Evolutionary conservation across 2,329 filamentous ascomycete genomes (phyloP).

Genomic region (Botrytis fragariae): DNA sequence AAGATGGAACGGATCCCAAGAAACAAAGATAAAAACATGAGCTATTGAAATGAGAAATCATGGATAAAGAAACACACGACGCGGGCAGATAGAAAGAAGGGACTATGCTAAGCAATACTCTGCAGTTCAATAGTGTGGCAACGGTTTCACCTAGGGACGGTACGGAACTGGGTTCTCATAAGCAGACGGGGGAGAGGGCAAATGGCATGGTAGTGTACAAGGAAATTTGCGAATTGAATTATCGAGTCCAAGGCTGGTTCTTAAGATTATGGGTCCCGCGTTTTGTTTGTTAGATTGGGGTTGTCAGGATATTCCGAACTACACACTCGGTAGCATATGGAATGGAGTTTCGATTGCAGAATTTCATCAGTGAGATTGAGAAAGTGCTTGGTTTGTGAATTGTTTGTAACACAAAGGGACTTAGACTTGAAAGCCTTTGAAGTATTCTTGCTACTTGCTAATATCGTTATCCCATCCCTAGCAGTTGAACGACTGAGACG

Average conservation of each 20-base stretch:
- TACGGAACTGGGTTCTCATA: accelerated
- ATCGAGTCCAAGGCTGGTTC: neutral
- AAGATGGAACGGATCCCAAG: too few relatives aligned
- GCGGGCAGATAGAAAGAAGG: neutral
- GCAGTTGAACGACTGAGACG: too few relatives aligned
- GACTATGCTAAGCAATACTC: neutral
- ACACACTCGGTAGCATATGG: neutral
- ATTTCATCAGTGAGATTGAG: neutral
- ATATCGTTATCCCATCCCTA: accelerated
- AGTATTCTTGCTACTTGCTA: neutral
- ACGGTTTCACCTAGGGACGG: neutral
- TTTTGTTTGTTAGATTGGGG: neutral
- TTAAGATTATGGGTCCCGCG: neutral
- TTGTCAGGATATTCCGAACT: neutral
- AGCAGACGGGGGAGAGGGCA: accelerated
- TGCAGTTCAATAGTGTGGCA: accelerated
- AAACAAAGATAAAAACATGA: too few relatives aligned
- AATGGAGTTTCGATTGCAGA: neutral
- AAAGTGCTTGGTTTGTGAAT: too few relatives aligned
- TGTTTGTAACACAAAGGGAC: accelerated
- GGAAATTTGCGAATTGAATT: neutral
- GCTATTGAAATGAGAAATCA: neutral
- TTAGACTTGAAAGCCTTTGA: neutral
- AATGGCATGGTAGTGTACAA: accelerated
- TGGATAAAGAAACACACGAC: too few relatives aligned